These are phyloP conservation scores for Mycena olivaceomarginata DNA, from an alignment of 768 basidiomycete species.

Conservation along the genomic window DNA sequence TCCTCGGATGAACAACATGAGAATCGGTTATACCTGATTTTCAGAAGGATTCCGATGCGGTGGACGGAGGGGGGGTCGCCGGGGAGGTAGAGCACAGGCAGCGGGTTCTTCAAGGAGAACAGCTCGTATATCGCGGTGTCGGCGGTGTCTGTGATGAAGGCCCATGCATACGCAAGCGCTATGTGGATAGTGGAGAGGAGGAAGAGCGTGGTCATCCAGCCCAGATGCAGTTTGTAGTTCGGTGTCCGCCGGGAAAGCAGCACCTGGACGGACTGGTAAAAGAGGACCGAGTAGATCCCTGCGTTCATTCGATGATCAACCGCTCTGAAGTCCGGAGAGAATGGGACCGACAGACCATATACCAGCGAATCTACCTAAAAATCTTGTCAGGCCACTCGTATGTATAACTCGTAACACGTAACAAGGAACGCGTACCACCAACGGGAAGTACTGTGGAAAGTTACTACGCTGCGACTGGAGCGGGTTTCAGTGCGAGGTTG, in stretches of 20 bases:
- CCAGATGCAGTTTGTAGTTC: slow-evolving; percentile 15
- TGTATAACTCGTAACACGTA: neutral
- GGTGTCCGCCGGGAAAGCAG: neutral
- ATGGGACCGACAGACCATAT: neutral
- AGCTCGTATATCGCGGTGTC: slow-evolving; percentile 24
- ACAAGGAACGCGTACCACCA: neutral
- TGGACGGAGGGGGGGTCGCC: slow-evolving; percentile 20
- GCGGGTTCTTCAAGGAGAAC: slow-evolving; percentile 23
- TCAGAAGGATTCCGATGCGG: slow-evolving; percentile 3
- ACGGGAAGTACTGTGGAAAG: slow-evolving; percentile 1
- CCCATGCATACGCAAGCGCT: slow-evolving; percentile 30
- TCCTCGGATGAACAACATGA: no score
- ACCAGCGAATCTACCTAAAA: neutral
- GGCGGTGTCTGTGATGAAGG: slow-evolving; percentile 26
- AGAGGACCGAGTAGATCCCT: slow-evolving; percentile 33
- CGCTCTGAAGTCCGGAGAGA: neutral
- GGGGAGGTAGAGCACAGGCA: slow-evolving; percentile 9
- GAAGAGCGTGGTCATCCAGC: slow-evolving; percentile 28
- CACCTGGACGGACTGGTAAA: slow-evolving; percentile 23
- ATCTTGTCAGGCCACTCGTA: neutral
- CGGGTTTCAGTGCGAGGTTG: neutral
- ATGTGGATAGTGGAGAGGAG: slow-evolving; percentile 36
- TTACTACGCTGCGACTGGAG: neutral
- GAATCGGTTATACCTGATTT: slow-evolving; percentile 3
- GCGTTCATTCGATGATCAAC: neutral